Conservation (phyloP, 768 basidiomycete species). For the Tylopilus sp. region DNA sequence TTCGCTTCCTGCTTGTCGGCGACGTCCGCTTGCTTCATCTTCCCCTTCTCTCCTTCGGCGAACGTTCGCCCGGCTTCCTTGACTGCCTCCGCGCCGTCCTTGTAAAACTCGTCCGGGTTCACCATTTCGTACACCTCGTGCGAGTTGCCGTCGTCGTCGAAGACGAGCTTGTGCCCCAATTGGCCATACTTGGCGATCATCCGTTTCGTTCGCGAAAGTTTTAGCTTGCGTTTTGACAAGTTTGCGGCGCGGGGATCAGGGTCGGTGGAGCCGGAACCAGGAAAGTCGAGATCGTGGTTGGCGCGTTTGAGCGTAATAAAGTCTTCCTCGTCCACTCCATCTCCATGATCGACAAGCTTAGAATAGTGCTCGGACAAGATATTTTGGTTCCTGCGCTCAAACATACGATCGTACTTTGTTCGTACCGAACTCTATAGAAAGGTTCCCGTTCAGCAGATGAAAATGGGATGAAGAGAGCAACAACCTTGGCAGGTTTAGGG, state of each 20-base stretch:
- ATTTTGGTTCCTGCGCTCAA: conserved; percentile 91
- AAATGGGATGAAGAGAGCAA: not conserved
- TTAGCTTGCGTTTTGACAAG: conserved; percentile 85
- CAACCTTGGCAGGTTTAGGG: conserved; percentile 42
- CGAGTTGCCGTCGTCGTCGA: conserved; percentile 82
- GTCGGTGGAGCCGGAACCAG: conserved; percentile 30
- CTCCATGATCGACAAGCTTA: conserved; percentile 75
- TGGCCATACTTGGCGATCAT: conserved; percentile 60
- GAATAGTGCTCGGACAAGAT: conserved; percentile 88
- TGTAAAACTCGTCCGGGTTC: conserved; percentile 68
- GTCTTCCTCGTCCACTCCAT: conserved; percentile 59
- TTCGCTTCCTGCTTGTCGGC: conserved; percentile 78
- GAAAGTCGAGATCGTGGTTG: conserved; percentile 77
- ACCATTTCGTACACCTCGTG: conserved; percentile 84
- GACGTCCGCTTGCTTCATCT: conserved; percentile 67
- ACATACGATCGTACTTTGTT: conserved; percentile 98
- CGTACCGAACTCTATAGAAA: conserved; percentile 46
- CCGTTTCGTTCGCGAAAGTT: conserved; percentile 70
- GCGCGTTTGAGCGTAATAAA: conserved; percentile 94
- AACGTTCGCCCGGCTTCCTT: conserved; percentile 66
- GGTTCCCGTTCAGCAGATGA: not conserved
- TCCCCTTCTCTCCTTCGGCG: conserved; percentile 67
- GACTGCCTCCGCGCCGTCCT: conserved; percentile 61
- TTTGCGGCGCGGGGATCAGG: conserved; percentile 41
- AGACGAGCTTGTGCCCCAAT: conserved; percentile 71